Base-by-base conservation (phyloP, 257 asterid species). In the Capsicum pubescens region DNA sequence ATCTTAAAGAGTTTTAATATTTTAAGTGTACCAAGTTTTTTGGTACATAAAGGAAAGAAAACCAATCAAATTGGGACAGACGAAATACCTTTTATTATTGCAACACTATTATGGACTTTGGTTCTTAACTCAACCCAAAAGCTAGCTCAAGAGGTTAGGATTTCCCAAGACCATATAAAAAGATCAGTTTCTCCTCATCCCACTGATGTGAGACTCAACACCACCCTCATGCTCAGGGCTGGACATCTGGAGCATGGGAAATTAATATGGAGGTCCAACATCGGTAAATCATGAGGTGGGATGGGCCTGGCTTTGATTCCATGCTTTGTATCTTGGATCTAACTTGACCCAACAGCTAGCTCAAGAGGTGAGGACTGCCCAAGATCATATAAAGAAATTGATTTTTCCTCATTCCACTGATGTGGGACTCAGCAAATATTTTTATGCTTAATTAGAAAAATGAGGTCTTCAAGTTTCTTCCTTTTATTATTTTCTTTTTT, bases 401-500 rank as follows among this genome's bases (percentile, higher is more conserved):
- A 36, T 67, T 42, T 67, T 19, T 67, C 50, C 50, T 35, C 48
- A 7, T 35, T 19, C 48, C 21, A 35, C 16, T 1, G 7, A 67
- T 35, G 74, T 66, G 1, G 72, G 72, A 32, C 72, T 32, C 10
- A 35, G 32, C 71, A 64, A 64, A 64, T 46, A 39, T 68, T 68
- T 68, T 68, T 39, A 69, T 69, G 78, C 55, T 39, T 69, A 69
- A 16, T 42, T 42, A 69, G 78, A 42, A 69, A 69, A 69, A 12
- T 39, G 32, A 69, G 77, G 54, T 68, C 55, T 39, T 69, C 55
- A 5, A 39, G 32, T 69, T 69, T 69, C 78, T 42, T 42, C 78
- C 55, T 16, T 69, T 69, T 46, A 39, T 69, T 42, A 69, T 69
- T 69, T 69, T 69, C 78, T 69, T 69, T 69, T 55, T 69, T 69